Base-by-base conservation (phyloP, 2,329 filamentous ascomycete species). In the Ophiostoma sp. region DNA sequence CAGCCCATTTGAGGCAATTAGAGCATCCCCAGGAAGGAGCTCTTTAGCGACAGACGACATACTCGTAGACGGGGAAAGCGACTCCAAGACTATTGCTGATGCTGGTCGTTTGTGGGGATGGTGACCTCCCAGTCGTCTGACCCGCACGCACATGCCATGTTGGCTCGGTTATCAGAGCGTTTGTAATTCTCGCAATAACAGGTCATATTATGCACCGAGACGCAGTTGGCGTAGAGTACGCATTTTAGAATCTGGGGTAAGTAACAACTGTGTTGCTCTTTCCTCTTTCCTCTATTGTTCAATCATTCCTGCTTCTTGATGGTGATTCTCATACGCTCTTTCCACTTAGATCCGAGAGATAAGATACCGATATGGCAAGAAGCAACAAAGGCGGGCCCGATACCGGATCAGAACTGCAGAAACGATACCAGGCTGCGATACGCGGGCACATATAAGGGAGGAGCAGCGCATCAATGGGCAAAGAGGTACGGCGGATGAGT, bases 1-100 rank as follows among this genome's bases (percentile, higher is more conserved):
- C 36, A 42, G 64, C 44, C 36, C 68, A 42, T 42, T 47, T 69
- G 68, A 67, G 68, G 66, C 66, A 69, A 67, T 69, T 69, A 65
- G 60, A 65, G 64, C 40, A 40, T 55, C 12, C 14, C n/a, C n/a
- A 49, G 49, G 49, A 66, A 60, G 16, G 38, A 49, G 58, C 12
- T 58, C 44, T 66, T 60, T 55, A 11, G 49, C 49, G n/a, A 55
- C 27, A 16, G 41, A 41, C 36, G 52, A 55, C 4, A 42, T 47
- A 7, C 47, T 52, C 11, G 42, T 44, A 55, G 18, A 55, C n/a
- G 18, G n/a, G 8, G 27, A 18, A 18, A 55, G 27, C 49, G n/a
- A 55, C 27, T 27, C 49, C 18, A 18, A 27, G n/a, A n/a, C n/a
- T 27, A 4, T 9, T 55, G 49, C 49, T 55, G 49, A 27, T 55